These are phyloP conservation scores for Acorus calamus DNA, from an alignment of 106 monocot genomes.

Conservation along the genomic window DNA sequence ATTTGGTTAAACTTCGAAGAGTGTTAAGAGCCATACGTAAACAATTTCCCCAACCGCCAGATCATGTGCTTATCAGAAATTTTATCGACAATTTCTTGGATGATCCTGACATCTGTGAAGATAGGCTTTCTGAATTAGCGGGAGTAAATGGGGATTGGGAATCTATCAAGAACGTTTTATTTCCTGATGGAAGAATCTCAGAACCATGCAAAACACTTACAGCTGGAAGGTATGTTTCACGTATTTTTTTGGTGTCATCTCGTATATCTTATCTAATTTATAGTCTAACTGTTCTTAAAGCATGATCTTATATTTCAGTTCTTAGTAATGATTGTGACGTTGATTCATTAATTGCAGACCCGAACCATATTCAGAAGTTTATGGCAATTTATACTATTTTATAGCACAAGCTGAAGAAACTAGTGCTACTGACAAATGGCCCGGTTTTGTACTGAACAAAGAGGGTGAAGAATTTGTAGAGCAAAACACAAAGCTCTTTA, in stretches of 20 bases:
- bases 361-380: conserved; percentile 74
- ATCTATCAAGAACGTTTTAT: conserved; percentile 43
- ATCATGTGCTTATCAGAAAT: conserved; percentile 58
- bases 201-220: conserved; percentile 27
- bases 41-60: conserved; percentile 88
- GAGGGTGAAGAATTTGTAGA: conserved; percentile 98
- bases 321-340: no score
- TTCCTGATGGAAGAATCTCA: conserved; percentile 26
- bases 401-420: conserved; percentile 90
- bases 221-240: conserved; percentile 25
- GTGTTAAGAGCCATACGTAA: conserved; percentile 88
- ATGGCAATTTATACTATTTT: conserved; percentile 80
- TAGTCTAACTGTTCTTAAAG: no score
- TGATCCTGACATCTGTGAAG: conserved; percentile 55
- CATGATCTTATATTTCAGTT: no score
- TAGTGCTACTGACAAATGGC: conserved; percentile 86
- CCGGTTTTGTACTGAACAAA: conserved; percentile 89
- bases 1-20: conserved; percentile 86
- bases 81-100: conserved; percentile 70
- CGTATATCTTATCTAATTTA: no score
- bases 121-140: conserved; percentile 54
- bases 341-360: conserved; percentile 17
- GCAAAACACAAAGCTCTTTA: conserved; percentile 83
- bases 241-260: conserved; percentile 2
- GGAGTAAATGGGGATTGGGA: conserved; percentile 33